phyloP scores from a whole-genome alignment of 2,329 filamentous ascomycete species.

The Sporothrix brunneoviolacea region DNA sequence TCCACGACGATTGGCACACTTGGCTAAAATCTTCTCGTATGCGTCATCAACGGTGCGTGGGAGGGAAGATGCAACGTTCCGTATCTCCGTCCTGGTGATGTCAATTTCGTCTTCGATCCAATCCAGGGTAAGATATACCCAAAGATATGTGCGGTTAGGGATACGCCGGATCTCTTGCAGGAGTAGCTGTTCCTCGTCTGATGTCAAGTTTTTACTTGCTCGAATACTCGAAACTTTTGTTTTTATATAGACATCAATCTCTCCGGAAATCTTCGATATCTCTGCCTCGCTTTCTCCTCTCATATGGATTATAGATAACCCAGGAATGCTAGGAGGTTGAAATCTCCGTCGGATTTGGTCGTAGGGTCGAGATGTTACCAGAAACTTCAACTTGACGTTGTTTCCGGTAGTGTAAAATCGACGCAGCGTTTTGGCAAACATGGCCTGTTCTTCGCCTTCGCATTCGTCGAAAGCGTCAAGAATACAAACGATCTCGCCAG shows the following conservation, averaged over 20 bases:
- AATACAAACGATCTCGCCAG: slow-evolving; percentile 18
- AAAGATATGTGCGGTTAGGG: slow-evolving; percentile 31
- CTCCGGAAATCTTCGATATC: slow-evolving; percentile 11
- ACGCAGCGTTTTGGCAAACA: background rate
- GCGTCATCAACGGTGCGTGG: slow-evolving; percentile 20
- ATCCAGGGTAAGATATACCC: slow-evolving; percentile 29
- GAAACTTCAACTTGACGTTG: slow-evolving; percentile 14
- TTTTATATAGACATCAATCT: slow-evolving; percentile 6
- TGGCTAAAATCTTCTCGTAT: slow-evolving; percentile 18
- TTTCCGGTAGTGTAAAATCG: slow-evolving; percentile 4
- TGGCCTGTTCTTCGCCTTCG: background rate
- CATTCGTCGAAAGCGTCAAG: slow-evolving; percentile 34
- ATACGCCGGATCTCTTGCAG: slow-evolving; percentile 16
- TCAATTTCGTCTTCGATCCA: slow-evolving; percentile 24
- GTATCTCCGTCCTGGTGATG: background rate
- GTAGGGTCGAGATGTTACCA: slow-evolving; percentile 32
- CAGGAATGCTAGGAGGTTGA: slow-evolving; percentile 15
- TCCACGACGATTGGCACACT: slow-evolving; percentile 9
- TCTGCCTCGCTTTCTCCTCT: slow-evolving; percentile 23
- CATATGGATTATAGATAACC: slow-evolving; percentile 24
- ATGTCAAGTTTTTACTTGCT: slow-evolving; percentile 16
- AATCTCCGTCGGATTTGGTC: slow-evolving; percentile 23
- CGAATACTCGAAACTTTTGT: background rate
- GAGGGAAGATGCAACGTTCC: slow-evolving; percentile 13
- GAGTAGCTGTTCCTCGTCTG: slow-evolving; percentile 14